A percentile compares a stretch with the other conserved stretches of the same genome.
Evolutionary conservation across 1,284 basidiomycete species (phyloP).

Genomic region (Somion occarium): DNA sequence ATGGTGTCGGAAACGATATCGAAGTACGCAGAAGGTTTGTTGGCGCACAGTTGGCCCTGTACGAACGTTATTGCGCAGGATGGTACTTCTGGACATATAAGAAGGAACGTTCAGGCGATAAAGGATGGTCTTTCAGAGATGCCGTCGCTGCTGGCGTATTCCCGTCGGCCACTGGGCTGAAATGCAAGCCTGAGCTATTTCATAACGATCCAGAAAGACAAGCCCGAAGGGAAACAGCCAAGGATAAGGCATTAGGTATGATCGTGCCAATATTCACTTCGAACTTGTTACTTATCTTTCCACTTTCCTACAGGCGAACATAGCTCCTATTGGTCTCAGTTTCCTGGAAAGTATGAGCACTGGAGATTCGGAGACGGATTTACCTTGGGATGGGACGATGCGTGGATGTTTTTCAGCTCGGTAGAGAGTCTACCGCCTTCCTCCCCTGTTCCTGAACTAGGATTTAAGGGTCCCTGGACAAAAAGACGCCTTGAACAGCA

Average conservation of each 20-base stretch:
- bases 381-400: conserved; percentile 67
- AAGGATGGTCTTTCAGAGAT: conserved; percentile 76
- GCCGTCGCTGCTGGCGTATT: conserved; percentile 58
- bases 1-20: conserved; percentile 37
- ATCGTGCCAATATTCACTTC: not conserved
- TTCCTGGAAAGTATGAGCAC: conserved; percentile 54
- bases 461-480: conserved; percentile 58
- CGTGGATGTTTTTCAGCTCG: conserved; percentile 45
- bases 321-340: conserved; percentile 52
- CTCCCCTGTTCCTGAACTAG: conserved; percentile 45
- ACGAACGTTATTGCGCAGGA: conserved; percentile 64
- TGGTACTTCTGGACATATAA: conserved; percentile 91
- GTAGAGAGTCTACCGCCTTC: conserved; percentile 17
- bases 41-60: conserved; percentile 65
- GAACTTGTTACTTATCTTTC: not conserved
- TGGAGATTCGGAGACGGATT: conserved; percentile 68
- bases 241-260: conserved; percentile 39
- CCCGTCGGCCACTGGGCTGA: conserved; percentile 35
- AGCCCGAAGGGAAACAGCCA: conserved; percentile 31
- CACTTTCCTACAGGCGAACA: conserved; percentile 42
- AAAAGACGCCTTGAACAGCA: conserved; percentile 45
- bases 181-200: not conserved
- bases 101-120: conserved; percentile 66
- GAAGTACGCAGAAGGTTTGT: conserved; percentile 50
- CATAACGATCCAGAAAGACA: conserved; percentile 22